A percentile compares a stretch with the other conserved stretches of the same genome.
phyloP scores from a whole-genome alignment of 2,329 filamentous ascomycete species.

The Trichoderma koningiopsis region DNA sequence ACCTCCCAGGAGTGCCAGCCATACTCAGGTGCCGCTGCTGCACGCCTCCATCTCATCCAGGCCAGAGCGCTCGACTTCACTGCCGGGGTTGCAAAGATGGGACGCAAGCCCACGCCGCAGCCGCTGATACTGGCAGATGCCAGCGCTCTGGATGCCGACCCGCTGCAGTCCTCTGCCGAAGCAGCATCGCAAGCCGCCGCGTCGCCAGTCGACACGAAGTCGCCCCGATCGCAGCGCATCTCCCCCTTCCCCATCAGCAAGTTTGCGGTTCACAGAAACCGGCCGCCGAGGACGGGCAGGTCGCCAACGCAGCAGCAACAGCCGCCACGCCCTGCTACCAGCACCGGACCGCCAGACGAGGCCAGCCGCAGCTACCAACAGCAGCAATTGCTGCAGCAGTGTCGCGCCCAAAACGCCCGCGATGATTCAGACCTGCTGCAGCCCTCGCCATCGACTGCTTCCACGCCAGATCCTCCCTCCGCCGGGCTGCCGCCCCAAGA shows the following conservation, averaged over 20 bases:
- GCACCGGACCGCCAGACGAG: conserved; percentile 21
- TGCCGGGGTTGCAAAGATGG: conserved; percentile 44
- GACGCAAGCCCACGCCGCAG: conserved; percentile 61
- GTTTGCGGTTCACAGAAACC: conserved; percentile 42
- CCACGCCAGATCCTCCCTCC: conserved; percentile 33
- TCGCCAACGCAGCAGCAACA: conserved; percentile 23
- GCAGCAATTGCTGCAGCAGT: conserved; percentile 26
- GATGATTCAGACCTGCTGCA: conserved; percentile 29
- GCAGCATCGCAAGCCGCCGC: conserved; percentile 32
- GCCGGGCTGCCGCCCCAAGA: conserved; percentile 29
- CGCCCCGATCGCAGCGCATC: conserved; percentile 49
- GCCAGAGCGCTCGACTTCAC: conserved; percentile 3
- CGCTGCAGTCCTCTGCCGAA: conserved; percentile 35
- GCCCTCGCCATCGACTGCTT: conserved; percentile 34
- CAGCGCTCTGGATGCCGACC: conserved; percentile 37
- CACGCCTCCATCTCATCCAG: conserved; percentile 6
- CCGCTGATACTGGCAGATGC: conserved; percentile 56
- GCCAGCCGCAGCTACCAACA: conserved; percentile 30
- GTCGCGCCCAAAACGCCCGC: conserved; percentile 33
- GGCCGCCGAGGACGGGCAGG: conserved; percentile 31
- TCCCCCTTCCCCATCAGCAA: conserved; percentile 48
- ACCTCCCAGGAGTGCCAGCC: conserved; percentile 22
- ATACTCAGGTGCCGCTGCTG: conserved; percentile 14
- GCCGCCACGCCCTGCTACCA: conserved; percentile 24
- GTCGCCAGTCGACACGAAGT: conserved; percentile 43